Evolutionary conservation across 345 rosid species (phyloP).

Genomic region (Citrus sinensis): DVS_A1.0 CM039163.1:27482001-27482500

Average conservation of each 20-base stretch:
- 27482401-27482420: too few relatives aligned
- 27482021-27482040: background rate
- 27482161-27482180: background rate
- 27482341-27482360: too few relatives aligned
- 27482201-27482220: background rate
- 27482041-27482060: background rate
- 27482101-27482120: background rate
- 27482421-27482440: too few relatives aligned
- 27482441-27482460: too few relatives aligned
- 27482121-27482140: background rate
- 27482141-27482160: background rate
- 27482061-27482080: background rate
- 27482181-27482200: background rate
- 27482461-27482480: background rate
- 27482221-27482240: background rate
- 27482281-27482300: too few relatives aligned
- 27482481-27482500: background rate
- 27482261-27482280: too few relatives aligned
- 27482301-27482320: too few relatives aligned
- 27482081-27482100: background rate
- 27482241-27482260: background rate
- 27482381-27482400: too few relatives aligned
- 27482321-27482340: too few relatives aligned
- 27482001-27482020: background rate
- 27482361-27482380: too few relatives aligned